Evolutionary conservation across 805 yeast genomes (phyloP).

Genomic region (Cyberlindnera lachancei): DNA sequence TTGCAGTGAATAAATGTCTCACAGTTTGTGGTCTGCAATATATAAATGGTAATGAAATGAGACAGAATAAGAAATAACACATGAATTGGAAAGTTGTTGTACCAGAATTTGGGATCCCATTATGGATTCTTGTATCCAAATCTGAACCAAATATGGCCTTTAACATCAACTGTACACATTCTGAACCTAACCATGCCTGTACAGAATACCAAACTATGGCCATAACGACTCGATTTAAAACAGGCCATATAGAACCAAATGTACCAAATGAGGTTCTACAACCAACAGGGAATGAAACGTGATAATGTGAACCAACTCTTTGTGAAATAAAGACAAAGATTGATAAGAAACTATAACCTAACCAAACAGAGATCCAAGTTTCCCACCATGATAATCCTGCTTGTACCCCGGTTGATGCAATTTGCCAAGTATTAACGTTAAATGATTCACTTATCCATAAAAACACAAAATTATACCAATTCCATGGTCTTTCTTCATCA

Average conservation of each 20-base stretch:
- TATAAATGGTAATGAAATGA: conserved; percentile 69
- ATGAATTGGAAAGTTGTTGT: conserved; percentile 69
- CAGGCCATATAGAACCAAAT: conserved; percentile 84
- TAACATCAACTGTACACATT: conserved; percentile 73
- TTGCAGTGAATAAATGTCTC: conserved; percentile 77
- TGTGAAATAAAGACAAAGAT: conserved; percentile 64
- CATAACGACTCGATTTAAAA: conserved; percentile 82
- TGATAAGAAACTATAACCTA: conserved; percentile 71
- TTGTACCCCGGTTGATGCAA: conserved; percentile 77
- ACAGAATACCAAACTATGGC: conserved; percentile 85
- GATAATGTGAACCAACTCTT: conserved; percentile 74
- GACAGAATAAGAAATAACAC: conserved; percentile 77
- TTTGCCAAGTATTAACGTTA: conserved; percentile 87
- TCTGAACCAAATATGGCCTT: conserved; percentile 66
- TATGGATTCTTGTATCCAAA: conserved; percentile 53
- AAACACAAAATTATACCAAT: conserved; percentile 70
- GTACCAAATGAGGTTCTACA: conserved; percentile 80
- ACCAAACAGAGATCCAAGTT: conserved; percentile 83
- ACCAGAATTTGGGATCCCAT: conserved; percentile 50
- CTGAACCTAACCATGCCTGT: conserved; percentile 79
- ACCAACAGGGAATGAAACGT: conserved; percentile 78
- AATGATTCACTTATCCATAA: conserved; percentile 90
- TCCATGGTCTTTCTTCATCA: conserved; percentile 69
- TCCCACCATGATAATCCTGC: conserved; percentile 88
- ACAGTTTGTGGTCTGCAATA: conserved; percentile 78